Evolutionary conservation across 176 grass and related monocot species (phyloP), one percentile per base, ranked within the genome.

Genomic region (Aegilops sharonensis): DNA sequence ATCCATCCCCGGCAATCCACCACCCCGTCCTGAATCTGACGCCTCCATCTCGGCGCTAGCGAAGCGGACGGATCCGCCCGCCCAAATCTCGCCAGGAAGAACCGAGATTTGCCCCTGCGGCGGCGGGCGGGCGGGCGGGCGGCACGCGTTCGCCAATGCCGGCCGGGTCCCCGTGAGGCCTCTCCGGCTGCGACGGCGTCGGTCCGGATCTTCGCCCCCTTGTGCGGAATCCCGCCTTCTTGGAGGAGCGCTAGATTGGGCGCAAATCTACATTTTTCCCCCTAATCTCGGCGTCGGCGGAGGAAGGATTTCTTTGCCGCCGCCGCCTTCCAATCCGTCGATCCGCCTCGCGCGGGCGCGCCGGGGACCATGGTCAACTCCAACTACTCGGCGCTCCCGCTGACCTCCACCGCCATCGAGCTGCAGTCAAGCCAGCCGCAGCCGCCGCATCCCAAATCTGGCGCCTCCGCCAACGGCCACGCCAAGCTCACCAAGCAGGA

Each of bases 361-460:
- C 68, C 36, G 68, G 67, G 52, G 62, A 67, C 11, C 45, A 86
- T 78, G 74, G 94, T 97, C 92, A 84, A 57, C 75, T 84, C 84
- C 35, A 94, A 92, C 88, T 94, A 99, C 87, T 88, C 94, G 39
- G 70, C 86, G 50, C 86, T 95, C 54, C 90, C 90, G 21, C 35
- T 92, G 36, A 81, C 89, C 37, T 32, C 86, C 59, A 76, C 90
- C 29, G 88, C 93, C 80, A 82, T 98, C 73, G 95, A 98, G 80
- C 95, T 98, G 72, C 93, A 92, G 78, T 81, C 91, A 54, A 12
- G 21, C 77, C 43, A 71, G 8, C 57, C 47, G 8, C 73, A 27
- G 2, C 73, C 72, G 15, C 52, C 54, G 54, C n/a, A 5, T 15
- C 54, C 10, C 57, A 94, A 87, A 86, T 83, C 87, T 34, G 39